phyloP scores from a whole-genome alignment of 495 filamentous ascomycete species.

The Neurospora pannonica region DNA sequence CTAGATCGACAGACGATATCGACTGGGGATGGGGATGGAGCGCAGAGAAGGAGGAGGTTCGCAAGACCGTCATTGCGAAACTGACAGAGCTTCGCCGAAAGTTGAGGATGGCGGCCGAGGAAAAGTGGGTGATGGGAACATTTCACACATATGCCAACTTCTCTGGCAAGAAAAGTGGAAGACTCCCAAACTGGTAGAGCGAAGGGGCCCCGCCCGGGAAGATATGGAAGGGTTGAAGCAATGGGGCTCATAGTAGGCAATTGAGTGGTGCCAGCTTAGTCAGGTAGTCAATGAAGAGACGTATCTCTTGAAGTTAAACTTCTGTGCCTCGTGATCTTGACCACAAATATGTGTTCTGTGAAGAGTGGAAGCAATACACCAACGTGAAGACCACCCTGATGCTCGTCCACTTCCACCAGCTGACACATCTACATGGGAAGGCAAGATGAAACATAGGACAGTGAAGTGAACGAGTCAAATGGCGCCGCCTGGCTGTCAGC shows the following conservation, averaged over 20 bases:
- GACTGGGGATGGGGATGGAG: not conserved
- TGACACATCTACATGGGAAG: not conserved
- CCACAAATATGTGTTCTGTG: not conserved
- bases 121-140: rapidly evolving
- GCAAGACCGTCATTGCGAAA: not conserved
- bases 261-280: not conserved
- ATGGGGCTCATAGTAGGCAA: not conserved
- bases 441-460: not conserved
- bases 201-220: not conserved
- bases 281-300: not conserved
- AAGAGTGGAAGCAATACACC: not conserved
- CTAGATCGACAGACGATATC: not conserved
- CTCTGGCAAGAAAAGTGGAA: not conserved
- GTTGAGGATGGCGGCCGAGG: not conserved
- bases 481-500: too few species aligned
- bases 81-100: not conserved
- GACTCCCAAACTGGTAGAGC: not conserved
- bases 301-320: not conserved
- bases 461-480: not conserved
- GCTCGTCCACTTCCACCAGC: not conserved
- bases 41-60: not conserved
- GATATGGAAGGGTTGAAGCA: not conserved
- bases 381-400: not conserved
- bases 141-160: not conserved
- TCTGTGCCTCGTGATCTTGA: not conserved